Percentiles rank a stretch among this genome's conserved stretches.
phyloP scores from a whole-genome alignment of 306 rosid species.

The Calophaca sinica region DNA sequence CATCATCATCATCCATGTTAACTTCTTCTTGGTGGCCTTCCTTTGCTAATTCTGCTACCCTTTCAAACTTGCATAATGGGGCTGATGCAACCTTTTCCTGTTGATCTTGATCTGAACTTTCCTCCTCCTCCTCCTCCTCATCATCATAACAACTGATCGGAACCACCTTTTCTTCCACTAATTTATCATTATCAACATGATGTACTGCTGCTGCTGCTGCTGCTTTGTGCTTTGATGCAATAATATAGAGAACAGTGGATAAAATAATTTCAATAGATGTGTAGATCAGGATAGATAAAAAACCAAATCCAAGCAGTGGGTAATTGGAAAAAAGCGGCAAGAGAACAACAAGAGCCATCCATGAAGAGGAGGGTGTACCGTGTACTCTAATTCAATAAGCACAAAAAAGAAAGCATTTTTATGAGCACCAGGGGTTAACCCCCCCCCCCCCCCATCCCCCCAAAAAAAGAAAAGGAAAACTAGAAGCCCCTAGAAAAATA shows the following conservation, averaged over 20 bases:
- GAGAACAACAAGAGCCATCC: conserved; percentile 59
- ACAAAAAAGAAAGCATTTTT: conserved; percentile 61
- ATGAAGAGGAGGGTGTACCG: conserved; percentile 51
- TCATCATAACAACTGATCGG: not conserved
- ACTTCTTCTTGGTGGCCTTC: conserved; percentile 36
- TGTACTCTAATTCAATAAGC: conserved; percentile 51
- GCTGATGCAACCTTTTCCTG: conserved; percentile 24
- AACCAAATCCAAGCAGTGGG: conserved; percentile 52
- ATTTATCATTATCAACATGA: conserved; percentile 8
- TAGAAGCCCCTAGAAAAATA: too few species aligned
- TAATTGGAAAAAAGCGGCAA: conserved; percentile 55
- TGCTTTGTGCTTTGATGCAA: conserved; percentile 49
- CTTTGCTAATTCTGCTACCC: conserved; percentile 17
- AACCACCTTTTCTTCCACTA: conserved; percentile 43
- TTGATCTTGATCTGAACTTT: conserved; percentile 16
- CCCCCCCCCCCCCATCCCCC: too few species aligned
- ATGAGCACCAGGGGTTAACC: too few species aligned
- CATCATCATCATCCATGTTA: not conserved
- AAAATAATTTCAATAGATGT: conserved; percentile 55
- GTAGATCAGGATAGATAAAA: conserved; percentile 51
- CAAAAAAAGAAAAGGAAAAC: too few species aligned
- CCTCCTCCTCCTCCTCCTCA: not conserved
- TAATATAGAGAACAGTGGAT: conserved; percentile 50
- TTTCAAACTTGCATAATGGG: conserved; percentile 19
- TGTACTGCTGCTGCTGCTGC: not conserved